A percentile compares a stretch with the other conserved stretches of the same genome.
These are phyloP conservation scores for Citrus mangshanensis DNA, from an alignment of 345 rosid genomes.

Conservation along the genomic window DNA sequence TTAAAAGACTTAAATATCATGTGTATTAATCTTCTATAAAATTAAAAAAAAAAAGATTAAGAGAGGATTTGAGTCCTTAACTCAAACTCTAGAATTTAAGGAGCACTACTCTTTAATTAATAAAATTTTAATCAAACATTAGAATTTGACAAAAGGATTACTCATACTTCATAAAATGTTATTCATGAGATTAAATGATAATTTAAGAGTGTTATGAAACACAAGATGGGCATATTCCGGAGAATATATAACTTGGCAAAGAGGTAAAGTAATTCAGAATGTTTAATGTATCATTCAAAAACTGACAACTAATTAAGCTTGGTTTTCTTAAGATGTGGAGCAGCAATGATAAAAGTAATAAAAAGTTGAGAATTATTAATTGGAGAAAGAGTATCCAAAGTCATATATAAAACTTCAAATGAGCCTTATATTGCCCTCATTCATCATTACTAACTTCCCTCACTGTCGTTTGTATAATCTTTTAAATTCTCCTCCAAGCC, in stretches of 20 bases:
- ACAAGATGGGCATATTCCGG: not conserved
- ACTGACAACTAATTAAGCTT: not conserved
- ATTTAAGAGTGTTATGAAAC: not conserved
- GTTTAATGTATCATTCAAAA: not conserved
- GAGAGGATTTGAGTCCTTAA: too few relatives aligned
- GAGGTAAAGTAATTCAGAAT: not conserved
- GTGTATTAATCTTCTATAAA: too few relatives aligned
- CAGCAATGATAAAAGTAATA: not conserved
- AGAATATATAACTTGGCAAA: not conserved
- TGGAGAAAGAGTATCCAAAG: slow-evolving; percentile 27
- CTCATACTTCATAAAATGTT: not conserved
- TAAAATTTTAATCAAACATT: too few relatives aligned
- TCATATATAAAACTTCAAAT: not conserved
- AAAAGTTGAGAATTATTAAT: slow-evolving; percentile 8
- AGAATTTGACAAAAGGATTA: too few relatives aligned
- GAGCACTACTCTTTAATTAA: too few relatives aligned
- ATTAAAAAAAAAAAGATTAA: too few relatives aligned
- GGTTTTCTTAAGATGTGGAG: not conserved
- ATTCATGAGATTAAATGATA: not conserved
- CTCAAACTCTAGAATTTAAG: too few relatives aligned
- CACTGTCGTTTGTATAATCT: slow-evolving; percentile 8
- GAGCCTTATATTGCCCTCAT: not conserved
- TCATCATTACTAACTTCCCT: slow-evolving; percentile 21
- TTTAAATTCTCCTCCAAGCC: slow-evolving; percentile 22
- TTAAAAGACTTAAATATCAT: too few relatives aligned